Evolutionary conservation across 1,284 basidiomycete genomes (phyloP), one percentile per base, ranked within the genome.

Genomic region (Ceratobasidium sp.): DNA sequence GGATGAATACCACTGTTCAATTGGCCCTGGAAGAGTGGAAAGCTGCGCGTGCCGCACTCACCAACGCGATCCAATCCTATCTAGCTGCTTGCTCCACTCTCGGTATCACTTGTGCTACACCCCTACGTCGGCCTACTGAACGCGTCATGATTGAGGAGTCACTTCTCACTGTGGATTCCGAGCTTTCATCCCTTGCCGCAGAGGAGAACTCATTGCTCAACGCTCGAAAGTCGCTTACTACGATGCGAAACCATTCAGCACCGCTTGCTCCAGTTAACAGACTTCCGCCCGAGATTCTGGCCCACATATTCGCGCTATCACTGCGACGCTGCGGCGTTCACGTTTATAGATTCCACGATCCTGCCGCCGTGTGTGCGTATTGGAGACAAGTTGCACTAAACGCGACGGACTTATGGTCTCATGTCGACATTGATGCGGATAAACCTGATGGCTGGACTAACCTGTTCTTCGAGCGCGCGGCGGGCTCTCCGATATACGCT

Each of bases 231-330:
- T 26, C 26, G n/a, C 54, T 57, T 4, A 23, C 54, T 26, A 26
- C 9, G 54, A 28, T 10, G 7, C 15, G 54, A n/a, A 57, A 57
- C 54, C 23, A 26, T 10, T 57, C 54, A 10, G 54, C 54, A 12
- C 23, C 54, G 12, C 61, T 67, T n/a, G 65, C 65, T 48, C 65
- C 65, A 17, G 17, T 50, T 17, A 48, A 50, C n/a, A 48, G 13
- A 9, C 65, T 67, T 10, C 65, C 65, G n/a, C 40, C 65, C 20
- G 65, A 67, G 40, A 67, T 67, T 40, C 26, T 67, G 10, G 46
- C 65, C 23, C 13, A 67, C 17, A 46, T 67, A 15, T 67, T 67
- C 10, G 20, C 33, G 10, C 33, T 57, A 28, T 57, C 54, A 20
- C 26, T 13, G 9, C 23, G 5, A 28, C 20, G 4, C 42, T 40